Evolutionary conservation across 2,329 filamentous ascomycete genomes (phyloP), one percentile per base, ranked within the genome.

Genomic region (Pseudogymnoascus sp.): DNA sequence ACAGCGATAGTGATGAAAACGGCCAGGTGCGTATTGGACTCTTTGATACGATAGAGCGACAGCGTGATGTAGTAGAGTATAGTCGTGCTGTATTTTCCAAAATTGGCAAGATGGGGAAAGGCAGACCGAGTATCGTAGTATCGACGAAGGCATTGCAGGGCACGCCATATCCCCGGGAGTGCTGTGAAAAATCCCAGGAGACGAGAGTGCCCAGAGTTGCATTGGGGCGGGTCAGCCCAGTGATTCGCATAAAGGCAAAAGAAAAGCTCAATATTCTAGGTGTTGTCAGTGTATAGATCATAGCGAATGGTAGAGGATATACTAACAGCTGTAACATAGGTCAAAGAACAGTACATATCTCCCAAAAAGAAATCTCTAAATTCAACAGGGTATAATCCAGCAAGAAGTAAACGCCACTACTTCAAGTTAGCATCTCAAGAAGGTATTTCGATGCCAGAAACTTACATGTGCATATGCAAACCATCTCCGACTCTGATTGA

Each of bases 311-410:
- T 4, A 4, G 25, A 3, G 4, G 13, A 2, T 27, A 2, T 5
- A 84, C 89, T 78, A 80, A 93, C 90, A 64, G 90, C 88, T 75
- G 91, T 90, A 13, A 88, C 84, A 74, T 99, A 99, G 5, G 92
- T 96, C 62, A 96, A 80, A 2, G 94, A 97, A 75, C 93, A 97
- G 74, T 96, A 96, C 81, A 97, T 97, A 73, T 99, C 94, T 60
- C 94, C 94, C 0, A 97, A 82, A 75, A 97, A 97, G 77, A 99
- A 97, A 75, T 99, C 94, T 63, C 92, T 85, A 73, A 97, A 99
- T 73, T 97, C 93, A 59, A 99, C 94, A 1, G 91, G 91, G 70
- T 95, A 97, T 17, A 96, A 73, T 3, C 92, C 92, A 12, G 93
- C 91, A 58, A 93, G 82, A 61, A 95, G 77, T 15, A 97, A 80